These are phyloP conservation scores for Podospora appendiculata DNA, from an alignment of 495 filamentous ascomycete species.

Conservation along the genomic window DNA sequence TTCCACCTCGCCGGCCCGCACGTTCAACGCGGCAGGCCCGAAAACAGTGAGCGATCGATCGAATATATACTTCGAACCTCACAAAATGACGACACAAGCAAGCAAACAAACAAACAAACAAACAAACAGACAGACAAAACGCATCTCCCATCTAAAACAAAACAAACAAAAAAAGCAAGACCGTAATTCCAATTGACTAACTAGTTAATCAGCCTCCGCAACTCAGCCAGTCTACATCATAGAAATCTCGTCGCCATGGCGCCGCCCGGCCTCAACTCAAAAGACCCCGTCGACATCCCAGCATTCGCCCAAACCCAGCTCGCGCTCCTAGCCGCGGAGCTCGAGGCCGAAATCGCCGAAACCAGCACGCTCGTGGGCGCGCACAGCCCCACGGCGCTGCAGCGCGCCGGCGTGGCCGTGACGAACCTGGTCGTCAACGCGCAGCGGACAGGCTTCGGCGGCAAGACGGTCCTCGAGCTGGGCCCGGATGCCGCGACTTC, in stretches of 20 bases:
- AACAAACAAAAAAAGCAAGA: no score
- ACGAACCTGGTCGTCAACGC: conserved; percentile 68
- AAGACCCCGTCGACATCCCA: conserved; percentile 60
- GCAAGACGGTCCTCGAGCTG: conserved; percentile 79
- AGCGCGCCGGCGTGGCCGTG: conserved; percentile 81
- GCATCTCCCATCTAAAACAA: no score
- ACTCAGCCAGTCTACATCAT: conserved; percentile 29
- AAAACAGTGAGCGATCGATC: no score
- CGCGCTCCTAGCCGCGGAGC: conserved; percentile 67
- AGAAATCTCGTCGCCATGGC: no score
- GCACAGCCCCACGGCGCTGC: conserved; percentile 63
- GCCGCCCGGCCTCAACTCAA: conserved; percentile 6
- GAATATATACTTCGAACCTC: no score
- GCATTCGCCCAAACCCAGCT: conserved; percentile 75
- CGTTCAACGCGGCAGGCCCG: no score
- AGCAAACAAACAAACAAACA: neutral
- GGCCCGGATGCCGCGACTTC: conserved; percentile 61
- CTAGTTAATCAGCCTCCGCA: neutral
- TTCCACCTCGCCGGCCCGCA: no score
- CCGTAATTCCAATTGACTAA: no score
- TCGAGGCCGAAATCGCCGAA: conserved; percentile 67
- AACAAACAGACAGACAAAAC: neutral
- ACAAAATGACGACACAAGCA: no score
- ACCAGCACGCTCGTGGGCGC: conserved; percentile 63
- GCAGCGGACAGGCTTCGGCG: conserved; percentile 86